Percentiles rank a stretch among this genome's conserved stretches.
phyloP scores from a whole-genome alignment of 169 alveolate species.

The Cryptosporidium felis region DNA sequence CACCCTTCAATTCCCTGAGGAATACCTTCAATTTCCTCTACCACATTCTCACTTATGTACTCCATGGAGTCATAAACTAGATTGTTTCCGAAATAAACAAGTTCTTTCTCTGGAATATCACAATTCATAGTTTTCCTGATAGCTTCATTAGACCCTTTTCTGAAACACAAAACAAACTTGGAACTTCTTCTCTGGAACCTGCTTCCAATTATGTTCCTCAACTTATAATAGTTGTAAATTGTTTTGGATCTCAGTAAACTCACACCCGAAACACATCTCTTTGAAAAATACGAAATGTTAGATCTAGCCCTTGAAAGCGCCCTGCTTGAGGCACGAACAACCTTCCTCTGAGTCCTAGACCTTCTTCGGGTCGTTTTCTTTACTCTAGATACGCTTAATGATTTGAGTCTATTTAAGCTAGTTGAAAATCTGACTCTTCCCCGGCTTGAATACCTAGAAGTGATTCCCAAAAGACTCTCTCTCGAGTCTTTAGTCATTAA shows the following conservation, averaged over 20 bases:
- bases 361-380: conserved; percentile 7
- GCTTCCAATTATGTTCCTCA: conserved; percentile 34
- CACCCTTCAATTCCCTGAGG: background rate
- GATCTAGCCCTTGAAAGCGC: background rate
- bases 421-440: background rate
- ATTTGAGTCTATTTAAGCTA: background rate
- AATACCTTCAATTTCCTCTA: background rate
- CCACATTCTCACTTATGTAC: conserved; percentile 32
- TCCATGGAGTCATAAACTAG: conserved; percentile 39
- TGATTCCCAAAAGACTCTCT: background rate
- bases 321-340: background rate
- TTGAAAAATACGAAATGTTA: background rate
- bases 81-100: background rate
- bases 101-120: background rate
- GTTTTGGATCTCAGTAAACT: conserved; percentile 13
- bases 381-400: background rate
- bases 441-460: background rate
- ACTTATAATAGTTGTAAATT: conserved; percentile 11
- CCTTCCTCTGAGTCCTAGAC: background rate
- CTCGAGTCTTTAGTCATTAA: background rate
- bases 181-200: conserved; percentile 43
- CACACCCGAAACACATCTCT: background rate
- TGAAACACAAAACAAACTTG: conserved; percentile 34
- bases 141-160: conserved; percentile 1
- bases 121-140: conserved; percentile 27